phyloP scores from a whole-genome alignment of 495 filamentous ascomycete species.

The Corynascus novoguineensis region DNA sequence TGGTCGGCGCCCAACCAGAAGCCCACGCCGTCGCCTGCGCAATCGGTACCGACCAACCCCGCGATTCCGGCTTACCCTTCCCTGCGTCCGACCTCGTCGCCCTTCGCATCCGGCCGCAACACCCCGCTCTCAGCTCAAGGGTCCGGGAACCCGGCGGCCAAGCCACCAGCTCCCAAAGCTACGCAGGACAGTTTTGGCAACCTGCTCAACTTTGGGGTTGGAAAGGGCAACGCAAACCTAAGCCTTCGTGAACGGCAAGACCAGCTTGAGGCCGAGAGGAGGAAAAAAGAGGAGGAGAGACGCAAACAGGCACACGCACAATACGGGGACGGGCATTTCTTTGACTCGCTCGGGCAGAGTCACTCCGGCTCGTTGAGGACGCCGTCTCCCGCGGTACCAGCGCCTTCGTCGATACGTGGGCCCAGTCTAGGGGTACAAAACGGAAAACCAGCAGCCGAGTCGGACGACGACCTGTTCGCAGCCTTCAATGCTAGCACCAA shows the following conservation, averaged over 20 bases:
- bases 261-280: conserved; percentile 69
- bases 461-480: conserved; percentile 57
- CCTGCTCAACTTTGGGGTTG: conserved; percentile 67
- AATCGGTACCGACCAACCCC: conserved; percentile 48
- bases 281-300: conserved; percentile 66
- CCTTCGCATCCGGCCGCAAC: conserved; percentile 56
- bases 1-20: conserved; percentile 42
- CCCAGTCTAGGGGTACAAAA: conserved; percentile 18
- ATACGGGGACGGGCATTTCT: conserved; percentile 67
- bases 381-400: conserved; percentile 33
- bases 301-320: conserved; percentile 63
- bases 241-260: conserved; percentile 82
- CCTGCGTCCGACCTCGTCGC: conserved; percentile 57
- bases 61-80: conserved; percentile 50
- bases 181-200: conserved; percentile 83
- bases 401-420: conserved; percentile 17
- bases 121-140: conserved; percentile 59
- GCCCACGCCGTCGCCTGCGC: conserved; percentile 28
- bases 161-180: conserved; percentile 55
- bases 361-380: conserved; percentile 30
- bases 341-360: conserved; percentile 56
- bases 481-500: conserved; percentile 55
- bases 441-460: conserved; percentile 28
- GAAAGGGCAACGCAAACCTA: conserved; percentile 63
- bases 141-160: conserved; percentile 44